These are phyloP conservation scores for Lepiota brunneoincarnata DNA, from an alignment of 768 basidiomycete genomes.

Conservation along the genomic window DNA sequence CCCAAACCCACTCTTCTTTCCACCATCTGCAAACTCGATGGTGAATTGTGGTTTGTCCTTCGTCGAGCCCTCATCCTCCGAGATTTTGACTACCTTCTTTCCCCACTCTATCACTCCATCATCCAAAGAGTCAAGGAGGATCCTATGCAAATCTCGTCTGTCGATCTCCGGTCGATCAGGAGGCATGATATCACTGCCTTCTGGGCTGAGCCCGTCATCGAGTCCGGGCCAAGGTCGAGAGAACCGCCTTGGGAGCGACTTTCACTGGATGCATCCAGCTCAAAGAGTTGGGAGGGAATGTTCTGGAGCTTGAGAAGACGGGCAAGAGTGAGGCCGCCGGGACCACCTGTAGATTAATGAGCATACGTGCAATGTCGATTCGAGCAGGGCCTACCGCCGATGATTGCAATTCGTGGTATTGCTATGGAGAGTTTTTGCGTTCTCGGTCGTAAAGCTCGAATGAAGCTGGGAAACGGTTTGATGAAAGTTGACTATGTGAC, in stretches of 20 bases:
- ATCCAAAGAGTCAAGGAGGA: conserved; percentile 24
- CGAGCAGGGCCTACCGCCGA: neutral
- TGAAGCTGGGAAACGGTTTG: too few relatives aligned
- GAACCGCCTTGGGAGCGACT: conserved; percentile 23
- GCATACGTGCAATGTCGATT: neutral
- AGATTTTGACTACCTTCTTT: conserved; percentile 15
- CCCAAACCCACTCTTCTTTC: conserved; percentile 15
- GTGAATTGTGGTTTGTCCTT: conserved; percentile 12
- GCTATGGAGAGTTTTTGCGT: neutral
- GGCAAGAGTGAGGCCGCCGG: conserved; percentile 24
- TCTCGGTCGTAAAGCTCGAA: too few relatives aligned
- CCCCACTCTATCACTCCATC: conserved; percentile 20
- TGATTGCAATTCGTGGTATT: conserved; percentile 2
- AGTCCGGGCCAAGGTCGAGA: conserved; percentile 23
- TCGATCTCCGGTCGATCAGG: conserved; percentile 25
- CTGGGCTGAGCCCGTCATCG: conserved; percentile 8
- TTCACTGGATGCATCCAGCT: conserved; percentile 19
- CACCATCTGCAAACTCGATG: conserved; percentile 13
- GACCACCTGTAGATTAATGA: conserved; percentile 19
- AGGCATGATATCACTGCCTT: neutral
- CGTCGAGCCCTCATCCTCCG: neutral
- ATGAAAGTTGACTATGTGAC: too few relatives aligned
- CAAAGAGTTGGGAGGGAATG: conserved; percentile 19
- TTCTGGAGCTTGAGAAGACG: conserved; percentile 17
- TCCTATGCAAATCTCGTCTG: conserved; percentile 18